Conservation (phyloP, 352 stramenopile species). For the Phytopythium ostracodes region DNA sequence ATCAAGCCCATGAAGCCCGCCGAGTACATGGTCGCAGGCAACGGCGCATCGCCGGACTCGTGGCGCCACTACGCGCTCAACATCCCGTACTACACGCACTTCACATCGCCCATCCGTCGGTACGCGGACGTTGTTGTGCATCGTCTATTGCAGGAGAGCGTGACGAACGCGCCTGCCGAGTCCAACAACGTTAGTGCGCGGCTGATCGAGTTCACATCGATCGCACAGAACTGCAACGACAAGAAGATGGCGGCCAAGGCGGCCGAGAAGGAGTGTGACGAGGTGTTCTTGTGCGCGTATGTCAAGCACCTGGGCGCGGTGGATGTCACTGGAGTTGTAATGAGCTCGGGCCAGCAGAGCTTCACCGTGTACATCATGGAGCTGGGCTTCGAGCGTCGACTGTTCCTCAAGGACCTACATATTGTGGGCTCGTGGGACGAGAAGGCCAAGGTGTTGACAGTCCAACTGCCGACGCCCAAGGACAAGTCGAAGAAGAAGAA, state of each 20-base stretch:
- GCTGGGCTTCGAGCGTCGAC: conserved; percentile 63
- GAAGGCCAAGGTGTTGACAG: conserved; percentile 41
- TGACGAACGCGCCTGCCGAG: conserved; percentile 6
- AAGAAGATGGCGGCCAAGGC: conserved; percentile 85
- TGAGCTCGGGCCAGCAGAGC: conserved; percentile 67
- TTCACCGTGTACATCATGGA: conserved; percentile 78
- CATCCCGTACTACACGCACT: conserved; percentile 98
- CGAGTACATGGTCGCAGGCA: conserved; percentile 90
- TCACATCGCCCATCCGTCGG: conserved; percentile 96
- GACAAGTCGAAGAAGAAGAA: conserved; percentile 14
- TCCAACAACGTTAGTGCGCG: conserved; percentile 16
- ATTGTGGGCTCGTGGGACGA: conserved; percentile 45
- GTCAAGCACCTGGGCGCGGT: conserved; percentile 57
- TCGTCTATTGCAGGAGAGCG: conserved; percentile 53
- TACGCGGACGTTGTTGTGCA: conserved; percentile 90
- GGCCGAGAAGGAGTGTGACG: conserved; percentile 72
- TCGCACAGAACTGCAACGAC: conserved; percentile 79
- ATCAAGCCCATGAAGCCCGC: conserved; percentile 95
- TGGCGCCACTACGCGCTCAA: conserved; percentile 97
- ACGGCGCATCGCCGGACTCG: conserved; percentile 46
- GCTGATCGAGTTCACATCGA: conserved; percentile 35
- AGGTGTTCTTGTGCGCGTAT: conserved; percentile 80
- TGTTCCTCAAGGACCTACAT: conserved; percentile 47
- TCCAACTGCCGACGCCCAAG: conserved; percentile 19
- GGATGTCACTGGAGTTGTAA: conserved; percentile 62